Evolutionary conservation across 305 asterid species (phyloP).

Genomic region (Galium porrigens): DNA sequence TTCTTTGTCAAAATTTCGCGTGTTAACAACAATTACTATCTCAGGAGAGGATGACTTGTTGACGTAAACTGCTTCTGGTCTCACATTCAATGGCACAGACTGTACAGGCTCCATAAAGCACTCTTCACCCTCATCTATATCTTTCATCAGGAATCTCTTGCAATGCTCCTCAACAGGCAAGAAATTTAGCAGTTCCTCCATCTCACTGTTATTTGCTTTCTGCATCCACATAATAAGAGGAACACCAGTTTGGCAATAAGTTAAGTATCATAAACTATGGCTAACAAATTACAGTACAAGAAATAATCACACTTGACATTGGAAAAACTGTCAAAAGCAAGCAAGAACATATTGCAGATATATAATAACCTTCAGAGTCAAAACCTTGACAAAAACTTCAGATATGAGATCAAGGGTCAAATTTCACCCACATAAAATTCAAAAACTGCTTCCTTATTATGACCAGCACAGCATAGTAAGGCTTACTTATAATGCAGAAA

Average conservation of each 20-base stretch:
- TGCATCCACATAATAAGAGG: conserved; percentile 26
- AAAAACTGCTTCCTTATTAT: neutral
- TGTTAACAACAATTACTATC: conserved; percentile 62
- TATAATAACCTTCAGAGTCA: neutral
- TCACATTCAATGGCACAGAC: conserved; percentile 29
- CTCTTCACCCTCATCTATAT: conserved; percentile 29
- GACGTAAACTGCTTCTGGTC: conserved; percentile 32
- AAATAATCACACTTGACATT: neutral
- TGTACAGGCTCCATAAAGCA: conserved; percentile 31
- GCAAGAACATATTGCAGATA: neutral
- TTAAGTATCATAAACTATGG: conserved; percentile 11
- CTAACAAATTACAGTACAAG: neutral
- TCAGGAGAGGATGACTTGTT: conserved; percentile 33
- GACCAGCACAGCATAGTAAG: neutral
- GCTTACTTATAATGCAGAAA: neutral
- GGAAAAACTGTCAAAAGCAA: neutral
- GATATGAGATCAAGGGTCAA: neutral
- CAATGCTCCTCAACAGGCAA: conserved; percentile 38
- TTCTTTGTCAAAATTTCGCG: conserved; percentile 62
- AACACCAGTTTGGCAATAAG: conserved; percentile 35
- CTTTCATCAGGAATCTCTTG: conserved; percentile 25
- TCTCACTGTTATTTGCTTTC: conserved; percentile 25
- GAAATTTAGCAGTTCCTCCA: conserved; percentile 44
- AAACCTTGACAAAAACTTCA: neutral
- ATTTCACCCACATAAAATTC: neutral